Evolutionary conservation across 495 filamentous ascomycete species (phyloP).

Genomic region (Cercophora newfieldiana): DNA sequence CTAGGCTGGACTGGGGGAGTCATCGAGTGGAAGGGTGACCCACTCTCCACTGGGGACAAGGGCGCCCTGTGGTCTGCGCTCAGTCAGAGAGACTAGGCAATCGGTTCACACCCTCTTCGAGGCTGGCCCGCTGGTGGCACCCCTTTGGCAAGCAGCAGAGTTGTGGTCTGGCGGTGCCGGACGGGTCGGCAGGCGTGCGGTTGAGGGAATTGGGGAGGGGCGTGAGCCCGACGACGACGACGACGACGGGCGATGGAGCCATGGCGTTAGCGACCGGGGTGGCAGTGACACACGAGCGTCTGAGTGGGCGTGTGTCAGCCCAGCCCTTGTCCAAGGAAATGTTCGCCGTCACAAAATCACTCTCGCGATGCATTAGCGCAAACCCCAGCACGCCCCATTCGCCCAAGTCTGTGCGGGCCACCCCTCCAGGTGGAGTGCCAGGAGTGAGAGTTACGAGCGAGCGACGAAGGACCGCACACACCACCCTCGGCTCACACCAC

Average conservation of each 20-base stretch:
- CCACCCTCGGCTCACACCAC: slow-evolving; percentile 28
- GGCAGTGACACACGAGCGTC: slow-evolving; percentile 37
- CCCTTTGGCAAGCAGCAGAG: neutral
- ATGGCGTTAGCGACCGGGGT: slow-evolving; percentile 18
- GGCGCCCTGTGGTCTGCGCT: slow-evolving; percentile 11
- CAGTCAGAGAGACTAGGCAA: slow-evolving; percentile 4
- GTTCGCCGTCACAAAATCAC: slow-evolving; percentile 35
- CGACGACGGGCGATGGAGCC: slow-evolving; percentile 23
- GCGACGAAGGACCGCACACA: slow-evolving; percentile 17
- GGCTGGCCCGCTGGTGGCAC: neutral
- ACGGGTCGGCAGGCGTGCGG: neutral
- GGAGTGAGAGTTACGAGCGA: slow-evolving; percentile 2
- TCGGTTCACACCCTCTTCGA: slow-evolving; percentile 13
- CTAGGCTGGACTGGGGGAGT: slow-evolving; percentile 18
- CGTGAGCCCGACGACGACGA: neutral
- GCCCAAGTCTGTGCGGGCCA: neutral
- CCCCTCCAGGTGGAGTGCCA: neutral
- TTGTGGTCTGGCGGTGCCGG: slow-evolving; percentile 7
- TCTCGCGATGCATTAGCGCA: slow-evolving; percentile 32
- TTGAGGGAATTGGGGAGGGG: neutral
- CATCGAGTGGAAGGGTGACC: slow-evolving; percentile 15
- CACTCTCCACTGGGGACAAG: neutral
- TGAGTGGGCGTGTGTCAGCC: slow-evolving; percentile 39
- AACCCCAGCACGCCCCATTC: slow-evolving; percentile 21
- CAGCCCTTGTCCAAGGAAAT: slow-evolving; percentile 34